Evolutionary conservation across 768 basidiomycete species (phyloP), one percentile per base, ranked within the genome.

Genomic region (Mycena crocata): DNA sequence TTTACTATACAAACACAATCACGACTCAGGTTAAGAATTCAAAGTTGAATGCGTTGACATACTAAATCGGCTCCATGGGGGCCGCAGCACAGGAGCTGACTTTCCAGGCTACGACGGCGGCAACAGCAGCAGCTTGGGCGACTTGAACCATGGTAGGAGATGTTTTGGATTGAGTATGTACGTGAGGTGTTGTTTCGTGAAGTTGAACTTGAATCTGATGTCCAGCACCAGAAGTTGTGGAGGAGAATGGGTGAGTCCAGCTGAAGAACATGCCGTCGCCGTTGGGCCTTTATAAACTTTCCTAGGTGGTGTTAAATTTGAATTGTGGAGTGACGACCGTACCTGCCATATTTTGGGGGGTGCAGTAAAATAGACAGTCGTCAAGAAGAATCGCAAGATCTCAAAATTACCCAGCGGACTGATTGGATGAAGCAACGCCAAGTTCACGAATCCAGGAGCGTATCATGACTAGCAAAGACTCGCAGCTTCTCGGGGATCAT

Each of bases 141-240:
- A 32, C 2, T 28, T 21, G 17, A 28, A 49, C 48, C 48, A 49
- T 32, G 5, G 48, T 49, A 28, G 26, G 46, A 30, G 10, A 9
- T 30, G 19, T 31, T 31, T 48, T 6, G 26, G 17, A 32, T 32
- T 2, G 23, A 21, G 48, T 19, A 45, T 42, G n/a, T 8, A 32
- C 12, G 52, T 12, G 35, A 42, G 54, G 3, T 52, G 39, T 55
- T 28, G n/a, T 3, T 26, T 55, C 17, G n/a, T n/a, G n/a, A n/a
- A n/a, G 42, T 10, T 5, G 6, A 42, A 30, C 37, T 55, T 40
- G 26, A 21, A 55, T 55, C 54, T 54, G 52, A 54, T 54, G 52
- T 26, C 52, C 34, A 28, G 52, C 35, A 30, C 54, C 37, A 45
- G 42, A 37, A 14, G 6, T 35, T 52, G 26, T 35, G n/a, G 32